Conservation (phyloP, 345 rosid genomes). For the Camelina laxa region DNA sequence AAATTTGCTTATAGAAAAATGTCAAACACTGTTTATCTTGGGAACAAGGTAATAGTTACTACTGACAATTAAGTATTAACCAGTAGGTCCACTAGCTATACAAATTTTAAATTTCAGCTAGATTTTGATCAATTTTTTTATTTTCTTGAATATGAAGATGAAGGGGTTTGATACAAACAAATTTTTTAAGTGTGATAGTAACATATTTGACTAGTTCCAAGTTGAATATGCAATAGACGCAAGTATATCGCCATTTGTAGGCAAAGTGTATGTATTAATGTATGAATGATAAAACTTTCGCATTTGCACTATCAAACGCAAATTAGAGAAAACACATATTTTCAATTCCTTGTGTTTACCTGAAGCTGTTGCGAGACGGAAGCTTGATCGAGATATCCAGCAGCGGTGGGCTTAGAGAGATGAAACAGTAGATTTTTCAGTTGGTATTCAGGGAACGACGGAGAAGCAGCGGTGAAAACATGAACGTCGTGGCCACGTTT, state of each 20-base stretch:
- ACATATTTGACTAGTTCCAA: too few species aligned
- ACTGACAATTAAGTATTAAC: too few species aligned
- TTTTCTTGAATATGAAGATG: too few species aligned
- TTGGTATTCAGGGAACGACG: slow-evolving; percentile 57
- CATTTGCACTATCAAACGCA: slow-evolving; percentile 3
- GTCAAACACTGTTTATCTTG: too few species aligned
- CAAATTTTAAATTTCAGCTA: too few species aligned
- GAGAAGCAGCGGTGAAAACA: slow-evolving; percentile 71
- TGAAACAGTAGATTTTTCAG: slow-evolving; percentile 63
- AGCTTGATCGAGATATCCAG: slow-evolving; percentile 82
- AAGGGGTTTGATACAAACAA: neutral
- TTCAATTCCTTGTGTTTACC: slow-evolving; percentile 16
- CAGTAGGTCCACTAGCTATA: too few species aligned
- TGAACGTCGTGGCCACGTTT: slow-evolving; percentile 88
- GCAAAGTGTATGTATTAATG: neutral
- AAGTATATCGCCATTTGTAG: too few species aligned
- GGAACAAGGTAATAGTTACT: too few species aligned
- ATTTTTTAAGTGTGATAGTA: too few species aligned
- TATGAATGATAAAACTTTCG: neutral
- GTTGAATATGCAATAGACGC: too few species aligned
- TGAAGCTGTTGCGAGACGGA: slow-evolving; percentile 69
- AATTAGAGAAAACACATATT: neutral
- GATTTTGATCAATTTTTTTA: neutral
- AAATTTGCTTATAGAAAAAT: too few species aligned
- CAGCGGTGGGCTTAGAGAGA: slow-evolving; percentile 72